Base-by-base conservation (phyloP, 129 eudicot species). In the Oenanthe sinensis region DNA sequence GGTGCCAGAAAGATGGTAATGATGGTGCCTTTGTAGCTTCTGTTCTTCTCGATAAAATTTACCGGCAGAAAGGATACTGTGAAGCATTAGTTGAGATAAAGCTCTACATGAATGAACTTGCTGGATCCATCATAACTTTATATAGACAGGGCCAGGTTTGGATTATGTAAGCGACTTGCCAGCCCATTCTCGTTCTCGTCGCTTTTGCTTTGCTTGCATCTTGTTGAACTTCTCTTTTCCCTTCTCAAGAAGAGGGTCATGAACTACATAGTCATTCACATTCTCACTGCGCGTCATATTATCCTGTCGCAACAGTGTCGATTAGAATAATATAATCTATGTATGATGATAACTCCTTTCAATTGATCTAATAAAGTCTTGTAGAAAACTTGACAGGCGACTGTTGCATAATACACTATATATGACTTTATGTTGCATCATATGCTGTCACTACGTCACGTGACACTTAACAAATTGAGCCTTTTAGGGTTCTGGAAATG, bases 161-260 rank as follows among this genome's bases (percentile, higher is more conserved):
- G 77, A 80, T 88, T 78, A 93, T 20, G 96, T 89, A 76, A 94
- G 96, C 68, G 98, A 91, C 77, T 86, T 90, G 72, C 98, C 98
- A 50, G 98, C 98, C 98, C 98, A 94, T 86, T 94, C 97, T 75
- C 96, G 87, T 86, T 91, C 91, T 76, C 91, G 84, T 83, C 89
- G 91, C 85, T 94, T 94, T 87, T 84, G 93, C 85, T 88, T 94
- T 16, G 98, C 97, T 83, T 84, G 90, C 97, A 88, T 89, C 83
- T 71, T 90, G 85, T 91, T 94, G 91, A 94, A 94, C 79, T 94
- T 94, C 90, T 94, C 93, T 75, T 94, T 94, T 22, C 98, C 98
- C 79, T 91, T 90, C 82, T 94, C 97, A 79, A 94, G 81, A 50
- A 94, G 96, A 74, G 98, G 98, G 79, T 94, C 98, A 42, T 79